These are phyloP conservation scores for Coprinopsis cinerea DNA, from an alignment of 768 basidiomycete genomes.

Conservation along the genomic window DNA sequence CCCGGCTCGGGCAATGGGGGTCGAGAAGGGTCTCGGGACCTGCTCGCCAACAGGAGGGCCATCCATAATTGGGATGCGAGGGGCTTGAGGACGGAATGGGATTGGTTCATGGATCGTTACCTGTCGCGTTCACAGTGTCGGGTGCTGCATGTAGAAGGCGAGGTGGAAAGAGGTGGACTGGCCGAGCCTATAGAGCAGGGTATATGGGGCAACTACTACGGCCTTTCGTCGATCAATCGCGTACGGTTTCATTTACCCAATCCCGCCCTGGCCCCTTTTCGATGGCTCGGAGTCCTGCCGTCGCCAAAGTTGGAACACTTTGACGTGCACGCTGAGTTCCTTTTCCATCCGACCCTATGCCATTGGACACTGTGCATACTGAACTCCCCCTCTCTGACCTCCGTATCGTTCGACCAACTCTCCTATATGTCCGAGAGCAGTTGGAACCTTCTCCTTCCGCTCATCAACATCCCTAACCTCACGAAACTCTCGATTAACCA, in stretches of 20 bases:
- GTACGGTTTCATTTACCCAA: background rate
- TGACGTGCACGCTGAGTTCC: conserved; percentile 20
- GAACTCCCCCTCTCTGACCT: conserved; percentile 16
- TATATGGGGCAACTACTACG: background rate
- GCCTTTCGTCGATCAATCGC: background rate
- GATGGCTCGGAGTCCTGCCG: conserved; percentile 1
- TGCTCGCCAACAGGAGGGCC: too few species aligned
- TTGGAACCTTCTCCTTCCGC: conserved; percentile 20
- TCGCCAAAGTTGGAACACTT: conserved; percentile 12
- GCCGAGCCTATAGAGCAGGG: background rate
- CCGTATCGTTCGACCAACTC: conserved; percentile 20
- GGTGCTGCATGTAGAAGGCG: background rate
- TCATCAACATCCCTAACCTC: conserved; percentile 19
- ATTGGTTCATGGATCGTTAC: background rate
- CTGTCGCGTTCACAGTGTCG: background rate
- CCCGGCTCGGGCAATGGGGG: too few species aligned
- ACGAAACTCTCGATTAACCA: conserved; percentile 18
- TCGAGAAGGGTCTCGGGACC: too few species aligned
- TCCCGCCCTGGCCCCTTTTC: background rate
- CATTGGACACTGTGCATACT: conserved; percentile 21
- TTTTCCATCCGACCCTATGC: conserved; percentile 17
- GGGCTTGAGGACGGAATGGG: background rate
- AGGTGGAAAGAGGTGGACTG: background rate
- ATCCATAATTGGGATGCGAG: background rate
- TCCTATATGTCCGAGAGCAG: conserved; percentile 4